phyloP scores from a whole-genome alignment of 176 grass and related monocot genomes.

The Carex pumila region DNA sequence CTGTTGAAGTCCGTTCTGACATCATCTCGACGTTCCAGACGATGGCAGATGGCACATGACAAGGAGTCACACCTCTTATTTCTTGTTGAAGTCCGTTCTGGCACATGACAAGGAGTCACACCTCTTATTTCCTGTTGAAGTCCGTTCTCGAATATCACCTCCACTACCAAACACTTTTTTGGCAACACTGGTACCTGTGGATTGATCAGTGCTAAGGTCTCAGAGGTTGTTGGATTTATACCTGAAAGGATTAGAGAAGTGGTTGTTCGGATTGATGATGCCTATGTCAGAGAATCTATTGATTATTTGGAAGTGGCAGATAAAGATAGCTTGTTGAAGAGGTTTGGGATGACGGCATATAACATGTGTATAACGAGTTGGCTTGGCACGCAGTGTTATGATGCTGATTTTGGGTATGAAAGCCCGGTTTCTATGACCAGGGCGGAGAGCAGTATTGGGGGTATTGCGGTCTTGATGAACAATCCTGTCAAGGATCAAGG shows the following conservation, averaged over 20 bases:
- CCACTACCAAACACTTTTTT: background rate
- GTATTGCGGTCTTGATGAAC: slow-evolving; percentile 17
- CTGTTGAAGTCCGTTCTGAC: background rate
- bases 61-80: slow-evolving; percentile 8
- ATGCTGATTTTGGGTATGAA: slow-evolving; percentile 55
- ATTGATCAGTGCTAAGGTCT: background rate
- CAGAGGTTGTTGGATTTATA: background rate
- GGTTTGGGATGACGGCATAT: slow-evolving; percentile 33
- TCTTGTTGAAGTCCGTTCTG: background rate
- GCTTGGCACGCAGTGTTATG: slow-evolving; percentile 44
- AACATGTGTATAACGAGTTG: slow-evolving; percentile 52
- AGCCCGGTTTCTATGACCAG: slow-evolving; percentile 38
- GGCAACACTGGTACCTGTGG: background rate
- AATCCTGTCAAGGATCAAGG: slow-evolving; percentile 11
- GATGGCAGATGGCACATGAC: background rate
- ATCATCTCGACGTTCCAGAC: no score
- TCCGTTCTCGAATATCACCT: slow-evolving; percentile 1
- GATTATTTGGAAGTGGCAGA: background rate
- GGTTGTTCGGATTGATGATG: background rate
- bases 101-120: background rate
- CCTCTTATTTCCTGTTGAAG: slow-evolving; percentile 12
- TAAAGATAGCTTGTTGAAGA: slow-evolving; percentile 18
- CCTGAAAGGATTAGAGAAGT: background rate
- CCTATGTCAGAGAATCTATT: slow-evolving; percentile 9
- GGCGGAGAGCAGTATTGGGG: slow-evolving; percentile 24